These are phyloP conservation scores for Trichoderma polysporum DNA, from an alignment of 2,329 filamentous ascomycete species.

Conservation along the genomic window DNA sequence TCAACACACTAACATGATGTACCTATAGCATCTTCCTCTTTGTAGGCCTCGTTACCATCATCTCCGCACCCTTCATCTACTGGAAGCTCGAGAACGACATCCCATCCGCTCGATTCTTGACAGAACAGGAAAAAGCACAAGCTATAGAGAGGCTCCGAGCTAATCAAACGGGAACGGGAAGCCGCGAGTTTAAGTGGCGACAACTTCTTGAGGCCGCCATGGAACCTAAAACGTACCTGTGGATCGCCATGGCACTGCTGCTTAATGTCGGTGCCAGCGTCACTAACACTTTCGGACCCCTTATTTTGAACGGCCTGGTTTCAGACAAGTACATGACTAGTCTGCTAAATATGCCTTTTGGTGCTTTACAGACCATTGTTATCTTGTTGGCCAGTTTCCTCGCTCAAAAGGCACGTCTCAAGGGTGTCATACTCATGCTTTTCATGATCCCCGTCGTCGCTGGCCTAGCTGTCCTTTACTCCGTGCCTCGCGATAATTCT, in stretches of 20 bases:
- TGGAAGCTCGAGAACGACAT: conserved; percentile 61
- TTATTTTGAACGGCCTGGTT: conserved; percentile 61
- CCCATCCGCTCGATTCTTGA: conserved; percentile 56
- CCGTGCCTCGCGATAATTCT: conserved; percentile 46
- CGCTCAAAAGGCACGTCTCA: conserved; percentile 56
- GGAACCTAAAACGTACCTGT: conserved; percentile 58
- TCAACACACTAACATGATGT: background rate
- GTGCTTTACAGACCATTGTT: conserved; percentile 57
- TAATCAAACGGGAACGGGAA: conserved; percentile 74
- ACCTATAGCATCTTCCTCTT: conserved; percentile 52
- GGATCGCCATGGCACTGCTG: conserved; percentile 58
- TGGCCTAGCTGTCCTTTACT: conserved; percentile 55
- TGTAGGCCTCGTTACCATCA: conserved; percentile 59
- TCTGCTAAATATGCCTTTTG: conserved; percentile 67
- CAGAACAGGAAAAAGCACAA: conserved; percentile 63
- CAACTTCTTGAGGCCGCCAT: conserved; percentile 56
- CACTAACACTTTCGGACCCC: conserved; percentile 63
- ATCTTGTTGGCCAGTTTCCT: conserved; percentile 59
- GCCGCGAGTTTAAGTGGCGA: conserved; percentile 64
- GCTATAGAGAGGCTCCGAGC: conserved; percentile 69
- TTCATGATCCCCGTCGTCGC: conserved; percentile 61
- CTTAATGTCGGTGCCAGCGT: conserved; percentile 65
- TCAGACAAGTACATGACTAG: conserved; percentile 58
- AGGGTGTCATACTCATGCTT: conserved; percentile 52
- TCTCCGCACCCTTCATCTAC: conserved; percentile 58